Percentiles rank a stretch among this genome's conserved stretches.
Conservation (phyloP, 2,329 filamentous ascomycete species). For the Cryphonectria naterciae region DNA sequence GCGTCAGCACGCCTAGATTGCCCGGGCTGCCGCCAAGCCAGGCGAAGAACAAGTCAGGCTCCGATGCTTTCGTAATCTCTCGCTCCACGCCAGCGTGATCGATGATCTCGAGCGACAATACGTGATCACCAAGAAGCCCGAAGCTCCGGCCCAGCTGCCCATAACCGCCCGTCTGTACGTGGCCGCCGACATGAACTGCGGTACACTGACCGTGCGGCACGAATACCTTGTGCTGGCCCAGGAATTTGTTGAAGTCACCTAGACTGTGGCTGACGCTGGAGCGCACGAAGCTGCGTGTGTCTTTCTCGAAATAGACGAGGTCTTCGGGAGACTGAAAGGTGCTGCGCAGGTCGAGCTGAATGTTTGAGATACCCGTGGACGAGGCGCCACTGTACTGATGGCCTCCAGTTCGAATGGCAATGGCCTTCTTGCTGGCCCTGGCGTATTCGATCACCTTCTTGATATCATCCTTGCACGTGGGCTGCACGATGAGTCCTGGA, state of each 20-base stretch:
- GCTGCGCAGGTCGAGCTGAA: slow-evolving; percentile 50
- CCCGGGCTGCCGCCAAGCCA: slow-evolving; percentile 61
- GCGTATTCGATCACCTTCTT: slow-evolving; percentile 45
- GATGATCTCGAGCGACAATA: slow-evolving; percentile 52
- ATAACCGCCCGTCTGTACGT: slow-evolving; percentile 53
- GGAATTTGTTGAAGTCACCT: slow-evolving; percentile 48
- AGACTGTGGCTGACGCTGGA: slow-evolving; percentile 48
- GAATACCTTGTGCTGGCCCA: slow-evolving; percentile 46
- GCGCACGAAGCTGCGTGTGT: slow-evolving; percentile 42
- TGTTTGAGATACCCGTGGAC: slow-evolving; percentile 48
- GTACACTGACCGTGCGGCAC: slow-evolving; percentile 52
- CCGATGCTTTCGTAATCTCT: slow-evolving; percentile 50
- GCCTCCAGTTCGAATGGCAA: slow-evolving; percentile 52
- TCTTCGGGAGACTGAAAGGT: slow-evolving; percentile 43
- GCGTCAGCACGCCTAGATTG: slow-evolving; percentile 60
- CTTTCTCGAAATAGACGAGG: slow-evolving; percentile 39
- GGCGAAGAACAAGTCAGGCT: slow-evolving; percentile 63
- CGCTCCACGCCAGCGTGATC: slow-evolving; percentile 50
- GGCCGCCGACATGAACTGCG: slow-evolving; percentile 47
- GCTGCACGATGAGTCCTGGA: slow-evolving; percentile 49
- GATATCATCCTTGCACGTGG: slow-evolving; percentile 49
- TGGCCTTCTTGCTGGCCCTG: slow-evolving; percentile 43
- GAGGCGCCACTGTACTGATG: slow-evolving; percentile 56
- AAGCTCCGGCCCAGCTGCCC: slow-evolving; percentile 52
- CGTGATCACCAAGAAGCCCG: slow-evolving; percentile 59